Evolutionary conservation across 345 rosid genomes (phyloP).

Genomic region (Psidium guajava): DNA sequence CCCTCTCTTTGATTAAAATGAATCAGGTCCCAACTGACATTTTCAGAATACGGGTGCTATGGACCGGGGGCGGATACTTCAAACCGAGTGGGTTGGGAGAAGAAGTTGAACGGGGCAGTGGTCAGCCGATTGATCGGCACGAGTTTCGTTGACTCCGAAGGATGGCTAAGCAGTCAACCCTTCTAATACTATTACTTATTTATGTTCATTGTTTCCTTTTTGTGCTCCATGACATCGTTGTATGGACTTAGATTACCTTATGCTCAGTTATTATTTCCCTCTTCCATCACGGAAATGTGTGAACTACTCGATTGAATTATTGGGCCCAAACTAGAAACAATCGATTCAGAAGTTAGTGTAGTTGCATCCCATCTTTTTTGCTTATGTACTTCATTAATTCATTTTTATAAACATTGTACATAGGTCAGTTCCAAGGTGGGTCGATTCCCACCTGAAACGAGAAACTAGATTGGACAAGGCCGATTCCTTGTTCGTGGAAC

Average conservation of each 20-base stretch:
- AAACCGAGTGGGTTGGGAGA: slow-evolving; percentile 33
- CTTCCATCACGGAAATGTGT: background rate
- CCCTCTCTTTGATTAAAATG: background rate
- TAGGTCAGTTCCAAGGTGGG: background rate
- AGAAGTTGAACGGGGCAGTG: slow-evolving; percentile 5
- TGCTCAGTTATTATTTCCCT: background rate
- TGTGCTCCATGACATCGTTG: background rate
- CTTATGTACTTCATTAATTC: background rate
- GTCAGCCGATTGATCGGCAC: slow-evolving; percentile 17
- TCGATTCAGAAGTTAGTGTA: background rate
- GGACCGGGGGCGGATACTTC: slow-evolving; percentile 38
- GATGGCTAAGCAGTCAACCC: slow-evolving; percentile 25
- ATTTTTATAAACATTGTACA: background rate
- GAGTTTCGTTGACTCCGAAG: slow-evolving; percentile 28
- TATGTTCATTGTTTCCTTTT: background rate
- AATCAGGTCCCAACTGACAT: slow-evolving; percentile 27
- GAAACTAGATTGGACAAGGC: too few species aligned
- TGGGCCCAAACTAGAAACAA: background rate
- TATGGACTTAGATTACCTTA: background rate
- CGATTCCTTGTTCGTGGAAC: too few species aligned
- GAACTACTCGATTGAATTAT: background rate
- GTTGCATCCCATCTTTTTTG: background rate
- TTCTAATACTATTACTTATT: background rate
- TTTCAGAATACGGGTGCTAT: slow-evolving; percentile 19
- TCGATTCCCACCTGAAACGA: too few species aligned